Conservation (phyloP, 2,329 filamentous ascomycete genomes). For the Gaeumannomyces sp. region DNA sequence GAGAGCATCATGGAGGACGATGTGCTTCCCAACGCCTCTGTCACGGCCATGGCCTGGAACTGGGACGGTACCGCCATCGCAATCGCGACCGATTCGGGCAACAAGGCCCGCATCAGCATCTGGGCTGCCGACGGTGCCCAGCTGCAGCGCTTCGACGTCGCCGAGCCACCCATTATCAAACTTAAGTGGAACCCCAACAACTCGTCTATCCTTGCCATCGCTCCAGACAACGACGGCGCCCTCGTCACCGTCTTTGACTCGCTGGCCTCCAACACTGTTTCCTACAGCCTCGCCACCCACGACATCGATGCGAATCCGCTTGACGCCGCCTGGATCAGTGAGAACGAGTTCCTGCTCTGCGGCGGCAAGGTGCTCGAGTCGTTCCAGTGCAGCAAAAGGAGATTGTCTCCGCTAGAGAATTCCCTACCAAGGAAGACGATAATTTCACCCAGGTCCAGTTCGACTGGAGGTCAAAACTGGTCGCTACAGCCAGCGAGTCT, state of each 20-base stretch:
- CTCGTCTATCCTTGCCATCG: conserved; percentile 49
- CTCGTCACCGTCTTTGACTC: conserved; percentile 50
- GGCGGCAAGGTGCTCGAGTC: conserved; percentile 48
- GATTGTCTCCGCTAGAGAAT: conserved; percentile 42
- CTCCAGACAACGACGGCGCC: conserved; percentile 47
- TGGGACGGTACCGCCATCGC: conserved; percentile 50
- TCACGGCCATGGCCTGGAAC: conserved; percentile 57
- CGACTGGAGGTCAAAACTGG: conserved; percentile 45
- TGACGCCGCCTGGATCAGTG: conserved; percentile 55
- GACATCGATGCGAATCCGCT: conserved; percentile 44
- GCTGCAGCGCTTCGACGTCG: conserved; percentile 47
- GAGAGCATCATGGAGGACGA: conserved; percentile 47
- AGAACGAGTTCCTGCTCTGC: conserved; percentile 52
- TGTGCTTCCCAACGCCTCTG: conserved; percentile 43
- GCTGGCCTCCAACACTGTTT: conserved; percentile 35
- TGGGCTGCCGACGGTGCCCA: conserved; percentile 48
- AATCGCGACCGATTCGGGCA: conserved; percentile 49
- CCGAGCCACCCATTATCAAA: conserved; percentile 56
- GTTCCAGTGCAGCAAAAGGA: conserved; percentile 39
- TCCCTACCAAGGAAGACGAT: conserved; percentile 48
- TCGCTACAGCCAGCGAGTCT: conserved; percentile 54
- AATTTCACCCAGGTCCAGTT: conserved; percentile 50
- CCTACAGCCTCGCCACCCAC: conserved; percentile 43
- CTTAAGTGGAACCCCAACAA: conserved; percentile 54
- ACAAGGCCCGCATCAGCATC: conserved; percentile 47